These are phyloP conservation scores for Colletotrichum nymphaeae DNA, from an alignment of 2,329 filamentous ascomycete genomes.

Conservation along the genomic window DNA sequence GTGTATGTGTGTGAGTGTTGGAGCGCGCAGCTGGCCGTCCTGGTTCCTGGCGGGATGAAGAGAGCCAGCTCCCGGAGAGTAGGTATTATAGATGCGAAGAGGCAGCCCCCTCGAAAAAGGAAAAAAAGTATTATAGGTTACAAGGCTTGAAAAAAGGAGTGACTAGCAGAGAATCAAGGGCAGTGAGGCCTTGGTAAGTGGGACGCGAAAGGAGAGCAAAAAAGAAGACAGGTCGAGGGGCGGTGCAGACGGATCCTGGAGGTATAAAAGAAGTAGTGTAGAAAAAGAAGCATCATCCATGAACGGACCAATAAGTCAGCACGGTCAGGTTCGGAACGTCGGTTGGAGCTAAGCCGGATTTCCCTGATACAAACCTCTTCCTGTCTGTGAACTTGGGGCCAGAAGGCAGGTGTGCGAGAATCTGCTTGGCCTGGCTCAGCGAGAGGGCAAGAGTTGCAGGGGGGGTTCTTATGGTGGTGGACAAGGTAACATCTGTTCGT, in stretches of 20 bases:
- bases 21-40: slow-evolving; percentile 51
- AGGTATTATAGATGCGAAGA: slow-evolving; percentile 54
- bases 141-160: slow-evolving; percentile 56
- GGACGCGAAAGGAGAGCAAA: slow-evolving; percentile 55
- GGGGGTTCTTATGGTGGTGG: slow-evolving; percentile 30
- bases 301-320: slow-evolving; percentile 50
- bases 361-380: slow-evolving; percentile 57
- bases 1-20: not conserved
- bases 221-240: slow-evolving; percentile 56
- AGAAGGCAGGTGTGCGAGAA: slow-evolving; percentile 39
- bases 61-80: slow-evolving; percentile 64
- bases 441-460: slow-evolving; percentile 36
- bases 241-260: slow-evolving; percentile 59
- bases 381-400: slow-evolving; percentile 44
- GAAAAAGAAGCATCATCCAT: slow-evolving; percentile 55
- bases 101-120: slow-evolving; percentile 47
- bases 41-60: slow-evolving; percentile 55
- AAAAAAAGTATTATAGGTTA: slow-evolving; percentile 45
- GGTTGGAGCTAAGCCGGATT: slow-evolving; percentile 63
- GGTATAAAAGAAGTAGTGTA: slow-evolving; percentile 63
- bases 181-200: slow-evolving; percentile 52
- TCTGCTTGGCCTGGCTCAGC: slow-evolving; percentile 36
- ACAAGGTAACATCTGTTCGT: slow-evolving; percentile 54
- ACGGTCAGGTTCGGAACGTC: slow-evolving; percentile 61
- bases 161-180: slow-evolving; percentile 57